These are phyloP conservation scores for Geotrichum carabidarum DNA, from an alignment of 1,139 yeast species.

Conservation along the genomic window DNA sequence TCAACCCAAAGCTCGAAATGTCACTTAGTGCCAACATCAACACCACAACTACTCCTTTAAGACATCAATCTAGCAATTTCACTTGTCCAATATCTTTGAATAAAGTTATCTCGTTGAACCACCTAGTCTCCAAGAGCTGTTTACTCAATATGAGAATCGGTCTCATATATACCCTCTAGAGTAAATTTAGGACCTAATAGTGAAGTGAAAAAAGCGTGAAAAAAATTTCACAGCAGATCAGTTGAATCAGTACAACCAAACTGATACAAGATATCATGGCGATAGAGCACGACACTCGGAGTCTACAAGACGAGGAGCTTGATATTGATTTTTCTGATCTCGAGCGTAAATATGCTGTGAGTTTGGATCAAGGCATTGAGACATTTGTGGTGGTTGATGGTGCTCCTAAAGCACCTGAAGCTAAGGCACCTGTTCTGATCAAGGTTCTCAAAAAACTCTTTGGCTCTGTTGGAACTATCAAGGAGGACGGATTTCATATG, in stretches of 20 bases:
- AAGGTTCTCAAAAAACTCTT: constrained; percentile 83
- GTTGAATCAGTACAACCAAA: constrained; percentile 2
- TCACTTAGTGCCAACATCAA: no score
- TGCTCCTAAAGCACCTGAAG: constrained; percentile 89
- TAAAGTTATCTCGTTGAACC: no score
- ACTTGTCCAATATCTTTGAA: no score
- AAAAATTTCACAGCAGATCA: constrained; percentile 16
- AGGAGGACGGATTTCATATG: constrained; percentile 65
- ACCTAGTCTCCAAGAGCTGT: no score
- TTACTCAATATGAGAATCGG: no score
- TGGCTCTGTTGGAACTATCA: constrained; percentile 63
- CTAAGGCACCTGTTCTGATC: constrained; percentile 76
- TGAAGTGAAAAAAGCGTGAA: not conserved
- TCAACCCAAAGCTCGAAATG: no score
- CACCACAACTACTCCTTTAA: no score
- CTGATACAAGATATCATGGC: constrained; percentile 2
- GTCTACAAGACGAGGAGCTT: constrained; percentile 18
- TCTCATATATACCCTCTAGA: not conserved
- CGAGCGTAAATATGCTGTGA: constrained; percentile 67
- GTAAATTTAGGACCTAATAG: not conserved
- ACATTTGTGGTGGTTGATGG: constrained; percentile 87
- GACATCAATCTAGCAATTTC: no score
- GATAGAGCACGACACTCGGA: constrained; percentile 15
- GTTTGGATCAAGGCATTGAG: constrained; percentile 60
- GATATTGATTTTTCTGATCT: constrained; percentile 78